A percentile compares a stretch with the other conserved stretches of the same genome.
phyloP scores from a whole-genome alignment of 768 basidiomycete genomes.

The Boletus vinaceobasis region DNA sequence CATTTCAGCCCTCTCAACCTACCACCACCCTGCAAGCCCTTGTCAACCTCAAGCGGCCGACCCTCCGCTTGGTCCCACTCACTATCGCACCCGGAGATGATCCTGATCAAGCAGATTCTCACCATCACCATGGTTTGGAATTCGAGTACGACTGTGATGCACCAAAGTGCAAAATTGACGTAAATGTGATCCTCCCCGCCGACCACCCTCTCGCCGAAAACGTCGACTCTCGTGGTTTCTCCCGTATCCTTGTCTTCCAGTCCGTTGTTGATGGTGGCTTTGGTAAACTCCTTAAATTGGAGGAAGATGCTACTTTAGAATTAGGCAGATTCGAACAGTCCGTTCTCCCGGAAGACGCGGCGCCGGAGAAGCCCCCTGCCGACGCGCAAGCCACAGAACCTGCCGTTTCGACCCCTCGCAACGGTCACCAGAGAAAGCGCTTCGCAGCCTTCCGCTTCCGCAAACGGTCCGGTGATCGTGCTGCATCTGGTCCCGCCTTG shows the following conservation, averaged over 20 bases:
- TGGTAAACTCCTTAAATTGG: conserved; percentile 65
- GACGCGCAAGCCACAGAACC: conserved; percentile 9
- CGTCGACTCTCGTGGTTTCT: conserved; percentile 32
- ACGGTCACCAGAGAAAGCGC: conserved; percentile 42
- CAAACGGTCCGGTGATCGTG: conserved; percentile 47
- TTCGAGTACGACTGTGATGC: conserved; percentile 93
- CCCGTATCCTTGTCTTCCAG: conserved; percentile 37
- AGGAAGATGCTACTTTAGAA: conserved; percentile 78
- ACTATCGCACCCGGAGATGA: conserved; percentile 44
- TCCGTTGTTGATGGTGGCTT: conserved; percentile 79
- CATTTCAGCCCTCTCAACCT: conserved; percentile 62
- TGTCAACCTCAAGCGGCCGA: conserved; percentile 91
- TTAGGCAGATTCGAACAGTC: conserved; percentile 66
- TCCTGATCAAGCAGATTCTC: conserved; percentile 41
- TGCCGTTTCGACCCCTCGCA: conserved; percentile 14
- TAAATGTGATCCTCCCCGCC: conserved; percentile 70
- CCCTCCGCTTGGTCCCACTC: conserved; percentile 73
- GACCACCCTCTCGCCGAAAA: conserved; percentile 53
- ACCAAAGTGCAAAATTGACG: conserved; percentile 75
- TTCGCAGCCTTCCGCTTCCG: conserved; percentile 70
- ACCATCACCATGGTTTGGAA: conserved; percentile 74
- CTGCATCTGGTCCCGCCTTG: conserved; percentile 72
- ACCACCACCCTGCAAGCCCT: conserved; percentile 93
- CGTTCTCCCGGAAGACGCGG: not conserved
- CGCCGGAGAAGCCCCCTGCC: conserved; percentile 11